Percentiles rank a stretch among this genome's conserved stretches.
phyloP scores from a whole-genome alignment of 2,329 filamentous ascomycete genomes.

The Aspergillus luchuensis region DNA sequence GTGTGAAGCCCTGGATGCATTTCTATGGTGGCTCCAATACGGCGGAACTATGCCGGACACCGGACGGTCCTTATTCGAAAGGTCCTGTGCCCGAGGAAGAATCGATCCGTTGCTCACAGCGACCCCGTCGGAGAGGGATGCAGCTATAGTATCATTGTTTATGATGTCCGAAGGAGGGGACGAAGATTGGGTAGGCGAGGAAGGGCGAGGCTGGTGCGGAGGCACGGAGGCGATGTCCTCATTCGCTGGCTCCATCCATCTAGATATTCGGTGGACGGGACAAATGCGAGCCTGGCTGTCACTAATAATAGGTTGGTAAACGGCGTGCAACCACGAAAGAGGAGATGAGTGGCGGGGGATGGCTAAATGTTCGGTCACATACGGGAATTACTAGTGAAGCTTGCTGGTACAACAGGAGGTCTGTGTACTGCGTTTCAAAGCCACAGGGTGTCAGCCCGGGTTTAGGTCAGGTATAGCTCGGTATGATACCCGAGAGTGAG shows the following conservation, averaged over 20 bases:
- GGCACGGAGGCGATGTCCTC: constrained; percentile 39
- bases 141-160: constrained; percentile 14
- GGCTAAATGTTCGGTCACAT: constrained; percentile 8
- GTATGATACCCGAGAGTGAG: not conserved
- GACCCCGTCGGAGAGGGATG: constrained; percentile 10
- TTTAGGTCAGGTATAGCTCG: not conserved
- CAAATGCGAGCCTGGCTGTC: constrained; percentile 12
- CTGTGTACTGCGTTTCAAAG: constrained; percentile 5
- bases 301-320: constrained; percentile 20
- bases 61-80: constrained; percentile 26
- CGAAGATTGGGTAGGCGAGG: constrained; percentile 22
- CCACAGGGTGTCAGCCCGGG: not conserved
- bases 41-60: constrained; percentile 43
- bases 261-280: constrained; percentile 27
- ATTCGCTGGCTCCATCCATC: constrained; percentile 47
- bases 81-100: constrained; percentile 19
- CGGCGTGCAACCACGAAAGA: constrained; percentile 17
- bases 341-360: constrained; percentile 16
- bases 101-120: constrained; percentile 17
- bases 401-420: constrained; percentile 8
- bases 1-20: constrained; percentile 45
- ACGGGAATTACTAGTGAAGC: constrained; percentile 12
- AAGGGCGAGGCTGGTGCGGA: constrained; percentile 29
- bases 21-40: constrained; percentile 50
- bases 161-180: constrained; percentile 13